phyloP scores from a whole-genome alignment of 2,329 filamentous ascomycete genomes.

The Aspergillus chevalieri region DNA sequence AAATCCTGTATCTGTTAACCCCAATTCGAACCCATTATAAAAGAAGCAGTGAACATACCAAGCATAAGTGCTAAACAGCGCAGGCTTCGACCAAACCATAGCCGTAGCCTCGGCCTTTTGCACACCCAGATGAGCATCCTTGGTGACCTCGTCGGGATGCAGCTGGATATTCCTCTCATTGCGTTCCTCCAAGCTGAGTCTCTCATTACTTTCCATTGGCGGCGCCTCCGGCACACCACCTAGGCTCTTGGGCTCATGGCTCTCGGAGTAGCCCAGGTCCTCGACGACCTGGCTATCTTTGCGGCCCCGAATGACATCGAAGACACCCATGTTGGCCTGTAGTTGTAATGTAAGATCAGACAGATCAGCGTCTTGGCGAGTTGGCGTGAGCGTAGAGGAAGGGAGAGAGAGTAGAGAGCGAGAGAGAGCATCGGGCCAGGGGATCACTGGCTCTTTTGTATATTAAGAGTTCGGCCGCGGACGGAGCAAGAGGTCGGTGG shows the following conservation, averaged over 20 bases:
- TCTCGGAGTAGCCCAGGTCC: conserved; percentile 3
- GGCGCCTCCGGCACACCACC: background rate
- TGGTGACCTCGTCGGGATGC: conserved; percentile 2
- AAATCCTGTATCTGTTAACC: conserved; percentile 31
- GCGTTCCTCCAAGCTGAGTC: background rate
- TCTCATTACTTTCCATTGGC: background rate
- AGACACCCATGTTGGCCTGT: conserved; percentile 3
- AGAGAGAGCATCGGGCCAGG: background rate
- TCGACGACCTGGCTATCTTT: conserved; percentile 7
- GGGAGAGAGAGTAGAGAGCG: background rate
- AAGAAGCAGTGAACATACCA: conserved; percentile 17
- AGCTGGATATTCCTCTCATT: background rate
- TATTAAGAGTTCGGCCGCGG: background rate
- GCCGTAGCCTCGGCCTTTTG: conserved; percentile 38
- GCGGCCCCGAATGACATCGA: conserved; percentile 5
- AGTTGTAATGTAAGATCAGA: background rate
- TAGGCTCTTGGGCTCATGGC: conserved; percentile 3
- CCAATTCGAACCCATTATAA: background rate
- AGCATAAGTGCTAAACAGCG: conserved; percentile 27
- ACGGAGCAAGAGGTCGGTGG: background rate
- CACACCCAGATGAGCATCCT: conserved; percentile 6
- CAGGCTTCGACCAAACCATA: conserved; percentile 35
- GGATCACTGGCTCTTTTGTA: background rate
- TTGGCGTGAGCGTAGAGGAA: background rate
- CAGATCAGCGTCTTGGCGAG: background rate